Evolutionary conservation across 306 rosid genomes (phyloP), one percentile per base, ranked within the genome.

Genomic region (Gynostemma pentaphyllum): DNA sequence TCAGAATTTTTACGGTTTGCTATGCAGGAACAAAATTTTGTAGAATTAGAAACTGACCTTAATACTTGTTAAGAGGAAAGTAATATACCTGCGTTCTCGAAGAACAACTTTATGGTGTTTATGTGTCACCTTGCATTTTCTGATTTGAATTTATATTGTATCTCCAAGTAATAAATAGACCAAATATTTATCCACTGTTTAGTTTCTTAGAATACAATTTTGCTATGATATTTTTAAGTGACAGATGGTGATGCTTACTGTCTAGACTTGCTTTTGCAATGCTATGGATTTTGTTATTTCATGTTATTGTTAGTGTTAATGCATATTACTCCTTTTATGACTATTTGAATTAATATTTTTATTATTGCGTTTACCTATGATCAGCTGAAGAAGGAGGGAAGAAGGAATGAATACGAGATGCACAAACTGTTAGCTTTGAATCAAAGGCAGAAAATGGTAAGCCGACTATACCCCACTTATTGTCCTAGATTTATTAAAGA

Each of bases 311-410:
- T 45, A 45, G 3, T 10, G 48, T 44, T 12, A 16, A 14, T 45
- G 19, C 14, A 18, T 1, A 45, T 36, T 36, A 3, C 46, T 19
- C 64, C 1, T 5, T 48, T 1, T 48, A 48, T 11, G 5, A 18
- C 10, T 3, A 9, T 19, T 48, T 21, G 9, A 7, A 48, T 48
- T 53, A 5, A 23, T 42, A 16, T 19, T 10, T 0, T 59, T 34
- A 28, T 32, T 57, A 59, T 59, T 19, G n/a, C 22, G 46, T 59
- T 37, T 23, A 6, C 47, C 5, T 54, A 12, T 37, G 47, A 59
- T 64, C 96, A 94, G 99, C 99, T 94, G 46, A 88, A 88, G 80
- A 94, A 88, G 80, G 99, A 88, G 73, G 99, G 99, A 51, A 82
- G 95, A 69, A 86, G 95, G 83, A 94, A 87, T 29, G 99, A 94